These are phyloP conservation scores for Globisporangium acanthophoron DNA, from an alignment of 352 stramenopile genomes.

Conservation along the genomic window DNA sequence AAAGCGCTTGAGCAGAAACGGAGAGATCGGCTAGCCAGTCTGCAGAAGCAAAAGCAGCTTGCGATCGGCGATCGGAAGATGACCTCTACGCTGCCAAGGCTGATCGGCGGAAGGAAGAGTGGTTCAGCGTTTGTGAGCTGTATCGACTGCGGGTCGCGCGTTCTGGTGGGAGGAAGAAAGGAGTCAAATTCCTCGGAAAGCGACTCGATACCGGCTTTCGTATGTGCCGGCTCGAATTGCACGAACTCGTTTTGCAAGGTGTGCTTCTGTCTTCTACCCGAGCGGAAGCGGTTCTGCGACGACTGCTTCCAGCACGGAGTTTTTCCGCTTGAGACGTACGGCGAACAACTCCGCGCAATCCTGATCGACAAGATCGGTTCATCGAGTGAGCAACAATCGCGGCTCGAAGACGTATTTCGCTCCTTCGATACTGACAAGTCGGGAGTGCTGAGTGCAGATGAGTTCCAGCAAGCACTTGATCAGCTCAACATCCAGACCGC, in stretches of 20 bases:
- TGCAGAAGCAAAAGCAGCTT: conserved; percentile 58
- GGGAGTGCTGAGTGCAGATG: conserved; percentile 39
- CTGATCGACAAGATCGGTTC: conserved; percentile 63
- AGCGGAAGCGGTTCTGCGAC: conserved; percentile 57
- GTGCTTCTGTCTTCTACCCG: conserved; percentile 43
- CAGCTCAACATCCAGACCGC: conserved; percentile 45
- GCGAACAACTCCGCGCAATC: conserved; percentile 50
- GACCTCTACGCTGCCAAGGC: conserved; percentile 37
- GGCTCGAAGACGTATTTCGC: conserved; percentile 49
- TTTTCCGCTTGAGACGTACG: conserved; percentile 34
- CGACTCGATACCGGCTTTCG: conserved; percentile 5
- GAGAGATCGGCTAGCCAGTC: conserved; percentile 21
- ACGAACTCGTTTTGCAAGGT: conserved; percentile 48
- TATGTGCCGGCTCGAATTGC: conserved; percentile 54
- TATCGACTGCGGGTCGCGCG: conserved; percentile 40
- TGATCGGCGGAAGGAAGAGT: conserved; percentile 75
- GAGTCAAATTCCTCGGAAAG: background rate
- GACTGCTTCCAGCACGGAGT: conserved; percentile 72
- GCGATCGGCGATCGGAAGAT: conserved; percentile 53
- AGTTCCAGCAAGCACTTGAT: conserved; percentile 52
- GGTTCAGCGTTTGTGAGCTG: conserved; percentile 51
- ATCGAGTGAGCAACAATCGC: conserved; percentile 15
- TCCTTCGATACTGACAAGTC: conserved; percentile 61
- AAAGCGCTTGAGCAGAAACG: conserved; percentile 59
- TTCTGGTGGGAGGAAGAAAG: conserved; percentile 30